Evolutionary conservation across 805 yeast genomes (phyloP), one percentile per base, ranked within the genome.

Genomic region (Ogataea nitratoaversa): DNA sequence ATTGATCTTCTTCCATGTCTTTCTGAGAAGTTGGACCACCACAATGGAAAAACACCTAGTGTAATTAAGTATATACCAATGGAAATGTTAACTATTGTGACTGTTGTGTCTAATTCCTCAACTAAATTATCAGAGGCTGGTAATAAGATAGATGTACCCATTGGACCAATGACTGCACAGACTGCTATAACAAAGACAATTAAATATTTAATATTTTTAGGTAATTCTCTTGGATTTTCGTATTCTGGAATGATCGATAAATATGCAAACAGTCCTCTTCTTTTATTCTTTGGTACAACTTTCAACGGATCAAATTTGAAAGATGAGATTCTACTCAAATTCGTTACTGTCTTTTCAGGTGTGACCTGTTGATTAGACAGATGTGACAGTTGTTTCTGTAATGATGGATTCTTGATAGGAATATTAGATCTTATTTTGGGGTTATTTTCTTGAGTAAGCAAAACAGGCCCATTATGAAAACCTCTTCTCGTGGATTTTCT

Each of bases 1-100:
- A 87, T 80, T 2, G 80, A 70, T 40, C 96, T 65, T 49, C 95
- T 68, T 2, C 96, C 96, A 46, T 75, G 73, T 38, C 71, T 62
- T 56, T 88, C 95, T 30, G 89, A 79, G 42, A 84, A 72, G 8
- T 82, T 76, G 6, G 91, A 82, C 95, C 95, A 88, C 93, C 95
- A 87, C 33, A 88, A 56, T 2, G 96, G 95, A 52, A 85, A 79
- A 1, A 88, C 67, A 13, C 95, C 96, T 27, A 88, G 55, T 1
- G 89, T 70, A 12, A 86, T 54, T 20, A 86, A 62, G 56, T 86
- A 88, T 11, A 87, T 72, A 49, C 95, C 96, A 37, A 86, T 87
- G 2, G 91, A 78, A 14, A 87, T 70, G 53, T 86, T 87, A 19
- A 86, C 87, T 52, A 76, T 68, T 22, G 79, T 65, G 1, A 72